phyloP scores from a whole-genome alignment of 768 basidiomycete species.

The Candolleomyces aberdarensis region DNA sequence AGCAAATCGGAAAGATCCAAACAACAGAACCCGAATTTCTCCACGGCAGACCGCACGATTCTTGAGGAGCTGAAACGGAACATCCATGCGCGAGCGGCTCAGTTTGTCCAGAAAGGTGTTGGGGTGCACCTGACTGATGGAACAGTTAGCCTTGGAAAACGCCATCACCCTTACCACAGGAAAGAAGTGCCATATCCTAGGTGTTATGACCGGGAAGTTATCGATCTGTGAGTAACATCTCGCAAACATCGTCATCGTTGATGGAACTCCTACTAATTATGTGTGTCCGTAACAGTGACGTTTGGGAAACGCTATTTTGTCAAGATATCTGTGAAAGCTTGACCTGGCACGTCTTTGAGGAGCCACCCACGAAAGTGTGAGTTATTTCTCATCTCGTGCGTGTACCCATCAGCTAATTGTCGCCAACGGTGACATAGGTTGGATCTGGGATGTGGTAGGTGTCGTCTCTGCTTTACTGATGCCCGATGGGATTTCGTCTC shows the following conservation, averaged over 20 bases:
- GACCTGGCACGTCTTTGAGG: constrained; percentile 64
- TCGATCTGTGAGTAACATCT: constrained; percentile 58
- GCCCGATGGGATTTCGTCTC: not conserved
- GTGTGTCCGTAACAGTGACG: constrained; percentile 43
- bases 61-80: constrained; percentile 53
- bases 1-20: not conserved
- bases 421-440: constrained; percentile 35
- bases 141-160: constrained; percentile 36
- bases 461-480: not conserved
- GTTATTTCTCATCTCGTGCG: constrained; percentile 19
- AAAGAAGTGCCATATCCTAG: constrained; percentile 66
- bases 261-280: not conserved
- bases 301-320: constrained; percentile 61
- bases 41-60: constrained; percentile 60
- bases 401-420: not conserved
- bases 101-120: constrained; percentile 52
- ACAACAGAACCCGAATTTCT: constrained; percentile 36
- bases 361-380: constrained; percentile 60
- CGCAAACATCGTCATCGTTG: not conserved
- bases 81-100: constrained; percentile 49
- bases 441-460: constrained; percentile 71
- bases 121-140: constrained; percentile 27
- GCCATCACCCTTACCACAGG: constrained; percentile 51
- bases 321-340: constrained; percentile 53
- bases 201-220: constrained; percentile 56